Evolutionary conservation across 306 rosid genomes (phyloP).

Genomic region (Cicer pinnatifidum): DNA sequence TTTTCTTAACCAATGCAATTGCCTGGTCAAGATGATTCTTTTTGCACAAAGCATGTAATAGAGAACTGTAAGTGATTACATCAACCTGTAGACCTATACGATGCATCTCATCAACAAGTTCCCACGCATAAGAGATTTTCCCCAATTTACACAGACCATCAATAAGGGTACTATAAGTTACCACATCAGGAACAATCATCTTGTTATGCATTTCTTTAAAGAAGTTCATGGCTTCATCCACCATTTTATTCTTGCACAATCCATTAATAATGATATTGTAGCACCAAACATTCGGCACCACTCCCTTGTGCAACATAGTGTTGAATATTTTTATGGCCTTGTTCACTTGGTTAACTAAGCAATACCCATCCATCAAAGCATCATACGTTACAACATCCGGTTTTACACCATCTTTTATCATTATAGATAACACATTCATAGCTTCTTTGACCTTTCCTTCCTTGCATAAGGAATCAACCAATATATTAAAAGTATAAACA

Average conservation of each 20-base stretch:
- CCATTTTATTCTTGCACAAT: background rate
- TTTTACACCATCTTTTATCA: background rate
- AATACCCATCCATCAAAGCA: background rate
- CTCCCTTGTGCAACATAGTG: background rate
- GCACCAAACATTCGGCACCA: background rate
- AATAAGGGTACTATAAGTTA: background rate
- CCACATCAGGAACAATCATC: background rate
- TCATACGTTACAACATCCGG: background rate
- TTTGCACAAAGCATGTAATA: background rate
- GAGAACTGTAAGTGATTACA: background rate
- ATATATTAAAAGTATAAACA: background rate
- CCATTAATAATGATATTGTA: conserved; percentile 5
- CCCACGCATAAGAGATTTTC: background rate
- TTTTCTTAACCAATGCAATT: conserved; percentile 1
- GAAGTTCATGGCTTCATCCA: background rate
- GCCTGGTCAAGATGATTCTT: background rate
- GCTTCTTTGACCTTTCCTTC: conserved; percentile 12
- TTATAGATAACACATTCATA: background rate
- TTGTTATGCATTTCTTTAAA: background rate
- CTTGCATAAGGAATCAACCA: background rate
- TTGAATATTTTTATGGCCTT: background rate
- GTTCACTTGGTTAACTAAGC: background rate
- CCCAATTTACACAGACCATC: background rate
- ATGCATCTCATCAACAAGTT: background rate
- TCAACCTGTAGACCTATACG: background rate